phyloP scores from a whole-genome alignment of 805 yeast species.

The Pichia deserticola region DNA sequence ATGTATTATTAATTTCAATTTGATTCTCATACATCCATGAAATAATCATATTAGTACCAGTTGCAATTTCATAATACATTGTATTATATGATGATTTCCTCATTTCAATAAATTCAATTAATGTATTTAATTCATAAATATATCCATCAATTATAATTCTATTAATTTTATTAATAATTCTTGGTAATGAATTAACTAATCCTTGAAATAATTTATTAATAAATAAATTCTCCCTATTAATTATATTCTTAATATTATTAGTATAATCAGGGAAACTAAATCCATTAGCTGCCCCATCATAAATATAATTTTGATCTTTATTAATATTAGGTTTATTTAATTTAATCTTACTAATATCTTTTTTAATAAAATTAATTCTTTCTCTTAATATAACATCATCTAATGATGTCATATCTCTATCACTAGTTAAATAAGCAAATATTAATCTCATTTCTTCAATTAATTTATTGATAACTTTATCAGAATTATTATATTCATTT shows the following conservation, averaged over 20 bases:
- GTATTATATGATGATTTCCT: slow-evolving; percentile 43
- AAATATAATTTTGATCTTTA: slow-evolving; percentile 26
- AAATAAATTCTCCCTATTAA: slow-evolving; percentile 17
- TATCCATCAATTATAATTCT: slow-evolving; percentile 37
- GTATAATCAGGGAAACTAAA: slow-evolving; percentile 16
- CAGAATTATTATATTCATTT: neutral
- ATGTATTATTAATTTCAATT: slow-evolving; percentile 11
- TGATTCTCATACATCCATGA: slow-evolving; percentile 8
- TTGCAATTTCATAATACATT: slow-evolving; percentile 46
- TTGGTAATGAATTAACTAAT: slow-evolving; percentile 29
- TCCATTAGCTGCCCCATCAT: slow-evolving; percentile 19
- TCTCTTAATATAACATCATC: slow-evolving; percentile 34
- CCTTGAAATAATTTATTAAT: slow-evolving; percentile 28
- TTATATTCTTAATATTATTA: slow-evolving; percentile 4
- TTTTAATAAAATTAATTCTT: slow-evolving; percentile 30
- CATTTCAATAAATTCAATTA: slow-evolving; percentile 33
- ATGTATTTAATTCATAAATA: slow-evolving; percentile 30
- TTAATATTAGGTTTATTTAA: slow-evolving; percentile 27
- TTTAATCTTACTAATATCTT: slow-evolving; percentile 38
- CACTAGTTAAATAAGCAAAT: slow-evolving; percentile 36
- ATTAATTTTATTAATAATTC: slow-evolving; percentile 55
- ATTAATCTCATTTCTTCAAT: slow-evolving; percentile 1
- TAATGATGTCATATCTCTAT: slow-evolving; percentile 20
- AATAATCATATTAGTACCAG: slow-evolving; percentile 11
- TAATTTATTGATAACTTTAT: neutral